Evolutionary conservation across 345 rosid genomes (phyloP).

Genomic region (Eucalyptus marginata): DNA sequence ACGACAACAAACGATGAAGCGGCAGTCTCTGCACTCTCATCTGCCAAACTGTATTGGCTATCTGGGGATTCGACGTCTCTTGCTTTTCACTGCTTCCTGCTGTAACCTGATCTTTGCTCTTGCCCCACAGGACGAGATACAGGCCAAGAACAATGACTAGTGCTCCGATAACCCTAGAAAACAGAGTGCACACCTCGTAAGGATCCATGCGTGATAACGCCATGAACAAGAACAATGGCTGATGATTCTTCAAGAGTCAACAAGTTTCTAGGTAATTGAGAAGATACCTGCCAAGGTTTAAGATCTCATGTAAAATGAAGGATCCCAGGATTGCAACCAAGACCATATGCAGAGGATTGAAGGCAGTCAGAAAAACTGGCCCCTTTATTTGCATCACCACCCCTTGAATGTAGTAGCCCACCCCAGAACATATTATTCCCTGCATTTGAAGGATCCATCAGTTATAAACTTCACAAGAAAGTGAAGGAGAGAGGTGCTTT

Average conservation of each 20-base stretch:
- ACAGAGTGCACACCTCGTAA: neutral
- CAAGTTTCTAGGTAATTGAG: neutral
- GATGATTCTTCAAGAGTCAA: neutral
- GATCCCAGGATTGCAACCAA: conserved; percentile 51
- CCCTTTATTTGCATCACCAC: conserved; percentile 39
- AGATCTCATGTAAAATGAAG: conserved; percentile 30
- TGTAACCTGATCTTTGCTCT: conserved; percentile 38
- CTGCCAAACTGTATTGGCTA: neutral
- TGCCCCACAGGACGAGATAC: conserved; percentile 73
- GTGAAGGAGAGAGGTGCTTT: neutral
- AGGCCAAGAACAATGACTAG: conserved; percentile 52
- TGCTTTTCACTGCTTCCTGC: neutral
- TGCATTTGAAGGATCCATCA: neutral
- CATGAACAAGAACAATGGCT: neutral
- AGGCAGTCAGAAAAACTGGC: conserved; percentile 64
- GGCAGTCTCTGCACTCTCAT: neutral
- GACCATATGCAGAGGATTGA: conserved; percentile 52
- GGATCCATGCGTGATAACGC: neutral
- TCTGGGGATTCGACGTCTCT: neutral
- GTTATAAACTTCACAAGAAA: neutral
- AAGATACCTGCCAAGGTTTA: conserved; percentile 37
- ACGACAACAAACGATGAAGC: neutral
- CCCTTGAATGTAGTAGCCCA: conserved; percentile 46
- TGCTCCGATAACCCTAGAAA: conserved; percentile 50
- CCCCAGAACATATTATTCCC: conserved; percentile 53